These are phyloP conservation scores for Cytospora leucostoma DNA, from an alignment of 2,329 filamentous ascomycete genomes.

Conservation along the genomic window DNA sequence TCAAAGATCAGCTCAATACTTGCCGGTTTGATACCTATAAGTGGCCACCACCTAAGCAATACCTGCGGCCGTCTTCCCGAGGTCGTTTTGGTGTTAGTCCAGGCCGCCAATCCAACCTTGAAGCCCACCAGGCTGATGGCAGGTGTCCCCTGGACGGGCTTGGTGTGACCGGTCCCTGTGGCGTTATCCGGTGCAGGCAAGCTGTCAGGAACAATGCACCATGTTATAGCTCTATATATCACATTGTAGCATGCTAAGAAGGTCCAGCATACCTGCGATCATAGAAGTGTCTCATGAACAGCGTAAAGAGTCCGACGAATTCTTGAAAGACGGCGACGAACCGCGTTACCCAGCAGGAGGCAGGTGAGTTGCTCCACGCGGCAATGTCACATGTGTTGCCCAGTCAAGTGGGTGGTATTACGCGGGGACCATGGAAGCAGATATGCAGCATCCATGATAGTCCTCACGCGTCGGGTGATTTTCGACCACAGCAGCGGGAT, in stretches of 20 bases:
- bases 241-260: not conserved
- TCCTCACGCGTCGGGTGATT: not conserved
- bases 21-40: not conserved
- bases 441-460: not conserved
- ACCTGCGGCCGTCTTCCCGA: not conserved
- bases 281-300: not conserved
- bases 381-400: not conserved
- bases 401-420: not conserved
- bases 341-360: not conserved
- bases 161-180: not conserved
- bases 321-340: not conserved
- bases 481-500: not conserved
- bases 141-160: too few relatives aligned
- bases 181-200: not conserved
- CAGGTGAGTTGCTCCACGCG: not conserved
- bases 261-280: not conserved
- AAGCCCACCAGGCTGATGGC: not conserved
- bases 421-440: not conserved
- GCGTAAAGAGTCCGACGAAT: too few relatives aligned
- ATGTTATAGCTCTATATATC: not conserved
- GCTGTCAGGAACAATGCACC: not conserved
- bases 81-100: not conserved
- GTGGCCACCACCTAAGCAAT: not conserved
- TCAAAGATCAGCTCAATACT: slow-evolving; percentile 1
- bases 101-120: not conserved